Base-by-base conservation (phyloP, 306 rosid species). In the Sphenostylis stenocarpa region DNA sequence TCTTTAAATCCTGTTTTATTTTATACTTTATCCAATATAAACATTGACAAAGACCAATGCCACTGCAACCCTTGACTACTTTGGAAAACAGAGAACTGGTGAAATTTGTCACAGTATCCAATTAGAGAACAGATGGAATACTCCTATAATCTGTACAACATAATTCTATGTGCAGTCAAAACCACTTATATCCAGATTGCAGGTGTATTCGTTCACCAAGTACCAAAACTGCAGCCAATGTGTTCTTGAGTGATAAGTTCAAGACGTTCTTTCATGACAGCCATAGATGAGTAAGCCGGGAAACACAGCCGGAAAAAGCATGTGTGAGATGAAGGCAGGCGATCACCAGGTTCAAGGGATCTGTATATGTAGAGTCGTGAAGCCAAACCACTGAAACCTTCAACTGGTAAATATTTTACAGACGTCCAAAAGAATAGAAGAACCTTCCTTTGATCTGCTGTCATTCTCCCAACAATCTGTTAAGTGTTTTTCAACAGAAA, bases 391-490 rank as follows among this genome's bases (percentile, higher is more conserved):
- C 75, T 51, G 73, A 94, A 94, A 52, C 98, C 98, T 83, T 94
- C 97, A 17, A 85, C 92, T 8, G 97, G 98, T 81, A 91, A 90
- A 85, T 91, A 89, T 85, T 88, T 91, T 71, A 91, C 80, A 3
- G 98, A 90, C 0, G 97, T 94, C 98, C 98, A 92, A 73, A 94
- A 92, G 84, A 90, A 94, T 47, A 94, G 91, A 76, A 94, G 97
- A 85, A 88, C 80, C 88, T 86, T 86, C 82, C 88, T 89, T 82
- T 90, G 93, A 85, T 94, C 96, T 0, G 88, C 85, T 4, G 97
- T 74, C 98, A 94, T 92, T 24, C 73, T 87, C 74, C 86, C 91
- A 38, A 92, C 90, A 75, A 88, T 85, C 98, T 94, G 90, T 75
- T 12, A 62, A 55, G 24, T 44, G 67, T 67, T 89, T 90, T 87